Evolutionary conservation across 2,329 filamentous ascomycete species (phyloP).

Genomic region (Colletotrichum tropicicola): DNA sequence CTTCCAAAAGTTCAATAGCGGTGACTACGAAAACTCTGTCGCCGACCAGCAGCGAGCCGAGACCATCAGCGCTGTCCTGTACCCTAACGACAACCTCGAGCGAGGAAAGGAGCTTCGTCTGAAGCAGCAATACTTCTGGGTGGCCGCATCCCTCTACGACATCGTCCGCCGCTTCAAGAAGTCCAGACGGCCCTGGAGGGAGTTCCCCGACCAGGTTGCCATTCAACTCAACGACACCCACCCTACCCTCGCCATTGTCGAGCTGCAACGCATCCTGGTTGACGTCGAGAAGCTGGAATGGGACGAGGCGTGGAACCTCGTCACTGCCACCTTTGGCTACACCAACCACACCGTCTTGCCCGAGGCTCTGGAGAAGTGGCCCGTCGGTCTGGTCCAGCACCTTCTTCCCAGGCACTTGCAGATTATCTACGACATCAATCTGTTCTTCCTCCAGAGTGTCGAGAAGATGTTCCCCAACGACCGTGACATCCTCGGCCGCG

Average conservation of each 20-base stretch:
- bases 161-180: slow-evolving; percentile 99
- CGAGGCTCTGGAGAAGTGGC: slow-evolving; percentile 98
- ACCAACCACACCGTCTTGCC: slow-evolving; percentile 98
- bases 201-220: slow-evolving; percentile 93
- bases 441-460: slow-evolving; percentile 90
- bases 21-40: slow-evolving; percentile 97
- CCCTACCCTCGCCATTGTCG: slow-evolving; percentile 94
- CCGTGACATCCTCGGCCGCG: slow-evolving; percentile 81
- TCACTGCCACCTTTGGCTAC: slow-evolving; percentile 86
- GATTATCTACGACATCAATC: slow-evolving; percentile 98
- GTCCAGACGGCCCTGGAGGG: slow-evolving; percentile 86
- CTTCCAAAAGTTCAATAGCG: slow-evolving; percentile 99
- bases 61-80: slow-evolving; percentile 96
- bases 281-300: slow-evolving; percentile 92
- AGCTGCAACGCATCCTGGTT: slow-evolving; percentile 90
- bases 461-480: slow-evolving; percentile 92
- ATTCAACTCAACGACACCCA: slow-evolving; percentile 99
- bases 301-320: slow-evolving; percentile 90
- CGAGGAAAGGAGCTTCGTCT: slow-evolving; percentile 95
- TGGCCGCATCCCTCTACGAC: slow-evolving; percentile 93
- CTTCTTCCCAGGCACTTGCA: slow-evolving; percentile 93
- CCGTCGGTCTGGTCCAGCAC: slow-evolving; percentile 90
- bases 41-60: slow-evolving; percentile 99
- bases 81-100: slow-evolving; percentile 97
- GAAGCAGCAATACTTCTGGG: slow-evolving; percentile 99